Conservation (phyloP, 495 filamentous ascomycete species). For the Aspergillus conjunctus region DNA sequence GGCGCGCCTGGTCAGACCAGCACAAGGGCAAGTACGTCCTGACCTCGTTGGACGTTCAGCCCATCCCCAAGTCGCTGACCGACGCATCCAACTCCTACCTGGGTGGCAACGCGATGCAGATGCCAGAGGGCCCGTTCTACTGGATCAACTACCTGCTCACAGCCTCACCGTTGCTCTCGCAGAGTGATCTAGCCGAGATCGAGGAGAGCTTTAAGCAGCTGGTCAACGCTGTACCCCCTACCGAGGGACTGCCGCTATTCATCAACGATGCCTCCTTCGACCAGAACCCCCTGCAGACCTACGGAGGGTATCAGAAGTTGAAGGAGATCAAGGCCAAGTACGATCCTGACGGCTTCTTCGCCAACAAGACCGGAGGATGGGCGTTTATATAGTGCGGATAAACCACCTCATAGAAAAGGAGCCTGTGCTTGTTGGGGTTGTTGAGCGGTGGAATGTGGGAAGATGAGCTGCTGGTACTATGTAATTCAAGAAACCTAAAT, state of each 20-base stretch:
- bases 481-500: too few relatives aligned
- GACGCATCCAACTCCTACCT: constrained; percentile 9
- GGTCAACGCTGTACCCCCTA: constrained; percentile 1
- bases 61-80: constrained; percentile 14
- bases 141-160: constrained; percentile 20
- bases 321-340: constrained; percentile 14
- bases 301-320: constrained; percentile 16
- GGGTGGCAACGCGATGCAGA: constrained; percentile 16
- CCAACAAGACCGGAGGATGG: constrained; percentile 10
- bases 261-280: constrained; percentile 15
- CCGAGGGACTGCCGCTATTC: constrained; percentile 15
- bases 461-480: too few relatives aligned
- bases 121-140: constrained; percentile 17
- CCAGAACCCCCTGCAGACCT: constrained; percentile 15
- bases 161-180: constrained; percentile 13
- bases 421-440: too few relatives aligned
- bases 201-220: constrained; percentile 11
- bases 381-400: constrained; percentile 1
- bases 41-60: constrained; percentile 10
- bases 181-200: neutral
- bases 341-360: constrained; percentile 15
- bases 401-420: too few relatives aligned
- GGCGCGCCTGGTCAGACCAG: constrained; percentile 6
- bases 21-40: constrained; percentile 16
- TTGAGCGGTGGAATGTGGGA: too few relatives aligned